Evolutionary conservation across 192 early-diverging fungal genomes (phyloP).

Genomic region (Backusella liffmaniae): DNA sequence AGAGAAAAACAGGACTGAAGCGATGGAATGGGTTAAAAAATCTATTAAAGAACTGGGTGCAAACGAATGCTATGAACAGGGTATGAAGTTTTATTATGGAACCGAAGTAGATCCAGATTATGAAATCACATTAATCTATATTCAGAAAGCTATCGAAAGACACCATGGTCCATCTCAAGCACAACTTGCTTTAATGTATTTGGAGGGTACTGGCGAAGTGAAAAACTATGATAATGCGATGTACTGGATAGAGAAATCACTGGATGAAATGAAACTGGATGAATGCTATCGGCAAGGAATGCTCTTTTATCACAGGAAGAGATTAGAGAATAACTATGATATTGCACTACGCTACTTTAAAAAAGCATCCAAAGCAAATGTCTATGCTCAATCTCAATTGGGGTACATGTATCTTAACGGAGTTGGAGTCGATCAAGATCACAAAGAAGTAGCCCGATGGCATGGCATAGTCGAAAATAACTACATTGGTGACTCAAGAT

Average conservation of each 20-base stretch:
- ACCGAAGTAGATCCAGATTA: neutral
- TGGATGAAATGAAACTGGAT: neutral
- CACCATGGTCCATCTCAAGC: neutral
- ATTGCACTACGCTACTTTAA: neutral
- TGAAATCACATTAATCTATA: neutral
- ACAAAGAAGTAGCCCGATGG: neutral
- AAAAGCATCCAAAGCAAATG: no score
- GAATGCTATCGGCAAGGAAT: neutral
- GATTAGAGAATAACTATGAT: neutral
- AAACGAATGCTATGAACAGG: neutral
- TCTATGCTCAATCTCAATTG: no score
- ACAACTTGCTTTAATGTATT: neutral
- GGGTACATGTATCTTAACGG: no score
- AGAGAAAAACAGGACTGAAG: neutral
- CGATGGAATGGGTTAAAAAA: neutral
- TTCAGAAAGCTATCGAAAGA: neutral
- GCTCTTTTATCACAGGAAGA: neutral
- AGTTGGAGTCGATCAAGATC: neutral
- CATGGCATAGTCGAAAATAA: neutral
- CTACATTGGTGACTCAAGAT: neutral
- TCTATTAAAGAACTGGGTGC: neutral
- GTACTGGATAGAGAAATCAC: neutral
- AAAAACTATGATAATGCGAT: neutral
- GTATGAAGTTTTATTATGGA: neutral
- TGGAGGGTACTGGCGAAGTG: neutral